Conservation (phyloP, 73 alveolate genomes). For the Blepharisma japonicum region DNA sequence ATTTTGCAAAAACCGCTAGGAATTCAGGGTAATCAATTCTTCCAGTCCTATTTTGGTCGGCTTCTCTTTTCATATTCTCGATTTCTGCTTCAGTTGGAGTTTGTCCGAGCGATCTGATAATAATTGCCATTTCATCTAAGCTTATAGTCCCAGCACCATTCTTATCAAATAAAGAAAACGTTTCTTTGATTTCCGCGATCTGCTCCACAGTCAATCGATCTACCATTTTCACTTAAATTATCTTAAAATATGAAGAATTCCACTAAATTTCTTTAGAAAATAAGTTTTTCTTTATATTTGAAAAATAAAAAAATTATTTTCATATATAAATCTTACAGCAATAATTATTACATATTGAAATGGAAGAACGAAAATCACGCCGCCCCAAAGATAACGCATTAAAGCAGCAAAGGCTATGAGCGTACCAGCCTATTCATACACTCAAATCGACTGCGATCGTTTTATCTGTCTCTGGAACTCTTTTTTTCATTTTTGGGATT, state of each 20-base stretch:
- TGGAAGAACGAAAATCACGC: slow-evolving; percentile 64
- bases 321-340: too few relatives aligned
- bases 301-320: too few relatives aligned
- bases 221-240: background rate
- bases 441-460: slow-evolving; percentile 58
- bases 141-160: slow-evolving; percentile 61
- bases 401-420: slow-evolving; percentile 80
- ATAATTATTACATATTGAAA: slow-evolving; percentile 4
- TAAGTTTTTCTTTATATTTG: too few relatives aligned
- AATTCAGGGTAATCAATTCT: slow-evolving; percentile 83
- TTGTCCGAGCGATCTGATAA: slow-evolving; percentile 56
- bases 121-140: slow-evolving; percentile 59
- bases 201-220: slow-evolving; percentile 27
- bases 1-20: slow-evolving; percentile 78
- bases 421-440: slow-evolving; percentile 89
- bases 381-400: slow-evolving; percentile 62
- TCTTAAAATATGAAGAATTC: too few relatives aligned
- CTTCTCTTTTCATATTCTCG: slow-evolving; percentile 77
- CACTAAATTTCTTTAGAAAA: too few relatives aligned
- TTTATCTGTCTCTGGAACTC: slow-evolving; percentile 63
- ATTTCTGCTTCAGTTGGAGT: slow-evolving; percentile 79
- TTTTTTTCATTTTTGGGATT: slow-evolving; percentile 78
- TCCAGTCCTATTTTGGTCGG: slow-evolving; percentile 89
- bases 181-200: slow-evolving; percentile 57
- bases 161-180: slow-evolving; percentile 62